Conservation (phyloP, 2,329 filamentous ascomycete genomes). For the Ceratocystis ficicola region DNA sequence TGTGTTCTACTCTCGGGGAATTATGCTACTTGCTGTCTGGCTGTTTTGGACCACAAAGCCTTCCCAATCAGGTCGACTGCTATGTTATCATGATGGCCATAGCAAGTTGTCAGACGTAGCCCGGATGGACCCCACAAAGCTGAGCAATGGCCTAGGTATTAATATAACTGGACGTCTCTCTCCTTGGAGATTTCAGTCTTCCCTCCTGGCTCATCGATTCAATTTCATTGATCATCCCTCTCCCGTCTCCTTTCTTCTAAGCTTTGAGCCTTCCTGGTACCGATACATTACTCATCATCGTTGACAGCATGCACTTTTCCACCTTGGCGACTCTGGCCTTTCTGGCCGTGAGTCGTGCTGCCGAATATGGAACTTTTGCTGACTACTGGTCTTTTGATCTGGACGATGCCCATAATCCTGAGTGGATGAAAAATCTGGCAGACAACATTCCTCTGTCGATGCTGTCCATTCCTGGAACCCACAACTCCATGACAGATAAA, state of each 20-base stretch:
- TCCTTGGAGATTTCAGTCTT: neutral
- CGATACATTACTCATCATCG: neutral
- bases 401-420: constrained; percentile 27
- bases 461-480: constrained; percentile 41
- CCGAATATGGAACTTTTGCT: neutral
- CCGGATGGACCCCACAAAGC: too few species aligned
- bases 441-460: constrained; percentile 33
- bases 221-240: neutral
- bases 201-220: neutral
- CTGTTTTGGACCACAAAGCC: too few species aligned
- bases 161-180: neutral
- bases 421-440: constrained; percentile 36
- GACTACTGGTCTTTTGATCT: constrained; percentile 32
- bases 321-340: neutral
- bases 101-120: too few species aligned
- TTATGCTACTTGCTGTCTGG: too few species aligned
- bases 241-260: neutral
- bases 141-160: neutral
- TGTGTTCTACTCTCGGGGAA: too few species aligned
- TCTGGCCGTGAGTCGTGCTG: neutral
- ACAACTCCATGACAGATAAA: constrained; percentile 44
- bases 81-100: too few species aligned
- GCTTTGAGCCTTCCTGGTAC: neutral
- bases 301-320: neutral
- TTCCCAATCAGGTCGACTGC: too few species aligned